These are phyloP conservation scores for Russula sp. DNA, from an alignment of 768 basidiomycete species.

Conservation along the genomic window DNA sequence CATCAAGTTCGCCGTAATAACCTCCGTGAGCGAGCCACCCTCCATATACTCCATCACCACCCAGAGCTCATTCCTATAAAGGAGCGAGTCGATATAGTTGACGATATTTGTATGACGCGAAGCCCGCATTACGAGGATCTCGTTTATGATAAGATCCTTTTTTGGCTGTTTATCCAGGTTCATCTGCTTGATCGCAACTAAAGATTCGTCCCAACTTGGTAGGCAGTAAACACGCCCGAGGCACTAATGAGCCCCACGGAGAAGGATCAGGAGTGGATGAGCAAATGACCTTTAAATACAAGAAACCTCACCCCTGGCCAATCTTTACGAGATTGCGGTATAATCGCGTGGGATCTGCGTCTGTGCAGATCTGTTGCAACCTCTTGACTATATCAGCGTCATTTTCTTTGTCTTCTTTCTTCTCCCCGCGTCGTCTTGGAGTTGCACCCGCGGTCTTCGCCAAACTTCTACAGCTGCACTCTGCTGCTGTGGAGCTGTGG, in stretches of 20 bases:
- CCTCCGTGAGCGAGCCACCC: slow-evolving; percentile 90
- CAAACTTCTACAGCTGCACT: slow-evolving; percentile 61
- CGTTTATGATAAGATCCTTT: slow-evolving; percentile 99
- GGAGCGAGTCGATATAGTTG: slow-evolving; percentile 98
- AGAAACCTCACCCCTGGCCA: slow-evolving; percentile 78
- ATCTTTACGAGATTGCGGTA: slow-evolving; percentile 95
- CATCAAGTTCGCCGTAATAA: slow-evolving; percentile 97
- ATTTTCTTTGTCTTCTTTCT: slow-evolving; percentile 59
- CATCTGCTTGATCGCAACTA: slow-evolving; percentile 99
- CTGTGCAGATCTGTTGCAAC: slow-evolving; percentile 91
- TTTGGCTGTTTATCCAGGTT: slow-evolving; percentile 99
- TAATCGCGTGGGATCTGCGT: slow-evolving; percentile 92
- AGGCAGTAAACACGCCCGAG: slow-evolving; percentile 96
- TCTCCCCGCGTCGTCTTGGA: slow-evolving; percentile 53
- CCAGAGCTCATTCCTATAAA: slow-evolving; percentile 98
- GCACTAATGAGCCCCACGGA: slow-evolving; percentile 50
- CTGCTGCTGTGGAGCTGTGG: slow-evolving; percentile 47
- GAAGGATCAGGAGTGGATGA: neutral
- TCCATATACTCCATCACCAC: slow-evolving; percentile 99
- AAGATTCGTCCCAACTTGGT: slow-evolving; percentile 91
- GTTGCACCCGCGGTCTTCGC: slow-evolving; percentile 75
- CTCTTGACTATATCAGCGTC: slow-evolving; percentile 90
- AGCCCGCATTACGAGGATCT: slow-evolving; percentile 98
- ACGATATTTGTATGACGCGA: slow-evolving; percentile 98
- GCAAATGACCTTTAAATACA: slow-evolving; percentile 5